phyloP scores from a whole-genome alignment of 805 yeast genomes.

The Cyberlindnera euphorbiiphila region DNA sequence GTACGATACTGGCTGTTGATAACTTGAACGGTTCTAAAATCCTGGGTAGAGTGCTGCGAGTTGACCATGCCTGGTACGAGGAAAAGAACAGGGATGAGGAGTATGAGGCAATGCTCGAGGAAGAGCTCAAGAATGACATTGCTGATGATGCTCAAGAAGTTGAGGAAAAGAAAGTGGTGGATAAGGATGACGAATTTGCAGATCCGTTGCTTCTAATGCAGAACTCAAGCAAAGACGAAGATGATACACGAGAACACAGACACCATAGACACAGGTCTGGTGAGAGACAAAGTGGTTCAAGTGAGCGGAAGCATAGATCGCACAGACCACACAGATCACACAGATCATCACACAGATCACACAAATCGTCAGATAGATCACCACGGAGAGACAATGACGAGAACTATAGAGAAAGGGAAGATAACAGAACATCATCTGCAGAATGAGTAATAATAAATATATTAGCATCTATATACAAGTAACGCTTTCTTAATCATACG shows the following conservation, averaged over 20 bases:
- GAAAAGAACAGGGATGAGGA: conserved; percentile 50
- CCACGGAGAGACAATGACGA: conserved; percentile 1
- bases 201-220: conserved; percentile 26
- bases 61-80: conserved; percentile 68
- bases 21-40: conserved; percentile 70
- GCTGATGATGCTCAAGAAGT: conserved; percentile 13
- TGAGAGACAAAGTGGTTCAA: neutral
- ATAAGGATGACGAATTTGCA: conserved; percentile 22
- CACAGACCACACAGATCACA: too few species aligned
- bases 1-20: conserved; percentile 83
- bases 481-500: conserved; percentile 11
- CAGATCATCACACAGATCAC: too few species aligned
- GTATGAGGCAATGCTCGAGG: conserved; percentile 37
- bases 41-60: conserved; percentile 49
- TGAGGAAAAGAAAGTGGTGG: neutral
- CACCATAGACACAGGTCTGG: too few species aligned
- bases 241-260: conserved; percentile 1
- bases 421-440: neutral
- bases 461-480: neutral
- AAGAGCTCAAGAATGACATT: conserved; percentile 31
- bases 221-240: conserved; percentile 1
- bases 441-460: neutral
- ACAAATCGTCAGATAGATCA: neutral
- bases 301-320: neutral
- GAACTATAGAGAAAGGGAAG: conserved; percentile 5